Conservation (phyloP, 768 basidiomycete species). For the Termitomyces titanicus region DNA sequence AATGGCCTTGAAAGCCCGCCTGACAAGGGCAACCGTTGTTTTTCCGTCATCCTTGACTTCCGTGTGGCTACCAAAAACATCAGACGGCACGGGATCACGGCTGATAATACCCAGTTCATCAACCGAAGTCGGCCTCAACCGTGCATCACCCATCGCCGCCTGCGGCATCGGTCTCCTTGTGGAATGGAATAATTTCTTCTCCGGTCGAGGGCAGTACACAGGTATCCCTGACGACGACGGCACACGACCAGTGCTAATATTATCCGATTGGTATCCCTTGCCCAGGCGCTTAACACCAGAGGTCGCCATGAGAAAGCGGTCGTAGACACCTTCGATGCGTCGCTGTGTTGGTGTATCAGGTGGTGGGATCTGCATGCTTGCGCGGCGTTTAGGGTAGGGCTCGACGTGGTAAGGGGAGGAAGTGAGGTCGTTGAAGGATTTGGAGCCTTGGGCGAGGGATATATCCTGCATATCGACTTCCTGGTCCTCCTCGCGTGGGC, state of each 20-base stretch:
- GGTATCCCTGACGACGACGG: slow-evolving; percentile 25
- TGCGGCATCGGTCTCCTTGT: slow-evolving; percentile 61
- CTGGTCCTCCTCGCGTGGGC: slow-evolving; percentile 32
- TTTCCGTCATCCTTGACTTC: slow-evolving; percentile 44
- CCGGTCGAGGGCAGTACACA: slow-evolving; percentile 19
- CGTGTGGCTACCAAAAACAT: slow-evolving; percentile 16
- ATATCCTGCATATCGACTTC: slow-evolving; percentile 26
- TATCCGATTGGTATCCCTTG: slow-evolving; percentile 78
- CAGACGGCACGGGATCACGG: slow-evolving; percentile 24
- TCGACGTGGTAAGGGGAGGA: slow-evolving; percentile 63
- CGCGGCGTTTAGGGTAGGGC: slow-evolving; percentile 50
- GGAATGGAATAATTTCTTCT: slow-evolving; percentile 43
- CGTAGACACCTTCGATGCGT: slow-evolving; percentile 72
- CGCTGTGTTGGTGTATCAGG: slow-evolving; percentile 57
- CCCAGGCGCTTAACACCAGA: slow-evolving; percentile 78
- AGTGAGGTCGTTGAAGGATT: slow-evolving; percentile 50
- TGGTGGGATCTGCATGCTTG: slow-evolving; percentile 30
- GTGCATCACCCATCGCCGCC: slow-evolving; percentile 66
- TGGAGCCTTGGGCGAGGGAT: slow-evolving; percentile 23
- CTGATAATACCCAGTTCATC: slow-evolving; percentile 65
- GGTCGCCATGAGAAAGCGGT: slow-evolving; percentile 80
- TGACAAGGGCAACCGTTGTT: slow-evolving; percentile 52
- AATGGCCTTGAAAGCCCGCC: slow-evolving; percentile 74
- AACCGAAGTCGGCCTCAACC: slow-evolving; percentile 43
- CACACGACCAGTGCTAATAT: slow-evolving; percentile 29